phyloP scores from a whole-genome alignment of 2,329 filamentous ascomycete genomes.

The Rhexocercosporidium sp. region DNA sequence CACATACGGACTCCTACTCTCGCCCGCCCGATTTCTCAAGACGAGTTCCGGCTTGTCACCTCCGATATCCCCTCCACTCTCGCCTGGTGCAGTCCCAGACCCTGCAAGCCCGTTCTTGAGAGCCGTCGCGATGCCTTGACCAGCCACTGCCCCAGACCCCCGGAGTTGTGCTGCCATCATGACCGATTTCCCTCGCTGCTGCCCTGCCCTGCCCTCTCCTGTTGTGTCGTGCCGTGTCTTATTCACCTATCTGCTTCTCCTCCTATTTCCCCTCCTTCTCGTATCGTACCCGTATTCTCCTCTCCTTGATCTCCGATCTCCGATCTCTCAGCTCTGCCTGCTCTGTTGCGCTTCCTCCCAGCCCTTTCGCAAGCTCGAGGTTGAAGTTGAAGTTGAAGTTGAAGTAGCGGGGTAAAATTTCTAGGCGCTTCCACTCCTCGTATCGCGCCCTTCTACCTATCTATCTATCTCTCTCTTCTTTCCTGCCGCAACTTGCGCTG shows the following conservation, averaged over 20 bases:
- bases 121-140: conserved; percentile 35
- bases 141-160: conserved; percentile 24
- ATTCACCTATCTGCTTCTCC: too few species aligned
- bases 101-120: conserved; percentile 27
- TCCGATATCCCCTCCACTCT: conserved; percentile 3
- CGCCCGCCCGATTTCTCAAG: conserved; percentile 60
- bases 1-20: conserved; percentile 72
- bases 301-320: too few species aligned
- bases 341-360: too few species aligned
- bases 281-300: too few species aligned
- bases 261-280: too few species aligned
- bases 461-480: too few species aligned
- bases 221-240: too few species aligned
- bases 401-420: not conserved
- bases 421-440: too few species aligned
- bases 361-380: too few species aligned
- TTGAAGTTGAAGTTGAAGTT: not conserved
- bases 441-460: too few species aligned
- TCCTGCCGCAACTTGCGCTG: too few species aligned
- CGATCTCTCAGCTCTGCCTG: too few species aligned
- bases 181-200: not conserved
- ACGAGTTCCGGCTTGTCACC: conserved; percentile 29
- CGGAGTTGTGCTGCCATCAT: conserved; percentile 41
- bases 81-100: not conserved
- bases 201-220: not conserved